These are phyloP conservation scores for Botrytis paeoniae DNA, from an alignment of 2,329 filamentous ascomycete species.

Conservation along the genomic window DNA sequence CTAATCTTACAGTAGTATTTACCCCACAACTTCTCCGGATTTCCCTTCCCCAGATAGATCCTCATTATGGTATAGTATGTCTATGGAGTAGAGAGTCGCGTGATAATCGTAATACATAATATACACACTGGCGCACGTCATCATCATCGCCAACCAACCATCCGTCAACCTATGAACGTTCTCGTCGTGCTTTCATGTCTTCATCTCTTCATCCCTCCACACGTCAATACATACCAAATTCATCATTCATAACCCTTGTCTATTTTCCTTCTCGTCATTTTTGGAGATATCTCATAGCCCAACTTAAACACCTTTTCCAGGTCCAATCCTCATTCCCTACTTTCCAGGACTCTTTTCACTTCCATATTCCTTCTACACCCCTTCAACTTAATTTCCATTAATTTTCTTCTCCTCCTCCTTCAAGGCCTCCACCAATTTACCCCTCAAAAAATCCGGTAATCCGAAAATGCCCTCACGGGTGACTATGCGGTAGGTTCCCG, in stretches of 20 bases:
- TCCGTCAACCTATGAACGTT: background rate
- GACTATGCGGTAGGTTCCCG: conserved; percentile 61
- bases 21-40: conserved; percentile 17
- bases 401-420: conserved; percentile 47
- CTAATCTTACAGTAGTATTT: conserved; percentile 2
- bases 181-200: background rate
- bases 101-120: conserved; percentile 10
- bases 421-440: conserved; percentile 53
- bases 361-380: conserved; percentile 23
- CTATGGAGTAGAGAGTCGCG: background rate
- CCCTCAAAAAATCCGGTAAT: conserved; percentile 52
- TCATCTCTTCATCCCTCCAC: background rate
- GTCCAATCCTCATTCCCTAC: too few relatives aligned
- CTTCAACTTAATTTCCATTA: background rate
- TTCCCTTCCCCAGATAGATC: conserved; percentile 7
- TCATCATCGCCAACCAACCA: background rate
- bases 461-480: conserved; percentile 64
- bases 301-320: background rate
- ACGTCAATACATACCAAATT: background rate
- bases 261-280: background rate
- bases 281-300: background rate
- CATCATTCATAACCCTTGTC: background rate
- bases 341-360: background rate
- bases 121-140: background rate
- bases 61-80: background rate